Conservation (phyloP, 495 filamentous ascomycete species). For the Elaphomyces granulatus region DNA sequence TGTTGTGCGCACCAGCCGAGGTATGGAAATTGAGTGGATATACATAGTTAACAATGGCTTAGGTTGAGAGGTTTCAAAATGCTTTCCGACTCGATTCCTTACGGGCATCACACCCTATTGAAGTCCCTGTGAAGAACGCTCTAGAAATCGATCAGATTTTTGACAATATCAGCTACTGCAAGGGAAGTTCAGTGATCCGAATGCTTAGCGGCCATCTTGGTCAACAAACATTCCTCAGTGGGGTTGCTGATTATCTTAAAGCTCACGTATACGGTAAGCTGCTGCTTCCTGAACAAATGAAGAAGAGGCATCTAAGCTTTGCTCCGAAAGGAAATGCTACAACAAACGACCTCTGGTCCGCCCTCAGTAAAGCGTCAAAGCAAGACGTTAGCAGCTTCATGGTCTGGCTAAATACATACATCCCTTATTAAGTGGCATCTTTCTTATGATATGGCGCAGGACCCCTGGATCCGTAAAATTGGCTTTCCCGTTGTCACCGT, state of each 20-base stretch:
- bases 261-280: slow-evolving; percentile 55
- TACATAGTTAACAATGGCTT: no score
- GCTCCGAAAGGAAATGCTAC: slow-evolving; percentile 59
- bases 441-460: slow-evolving; percentile 26
- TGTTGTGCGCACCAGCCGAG: slow-evolving; percentile 52
- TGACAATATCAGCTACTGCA: slow-evolving; percentile 87
- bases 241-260: slow-evolving; percentile 79
- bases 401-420: no score
- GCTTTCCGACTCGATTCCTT: slow-evolving; percentile 80
- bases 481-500: slow-evolving; percentile 85
- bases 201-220: slow-evolving; percentile 86
- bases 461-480: slow-evolving; percentile 85
- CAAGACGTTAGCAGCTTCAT: slow-evolving; percentile 76
- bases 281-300: no score
- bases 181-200: slow-evolving; percentile 87
- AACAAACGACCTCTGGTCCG: slow-evolving; percentile 81
- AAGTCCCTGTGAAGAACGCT: slow-evolving; percentile 78
- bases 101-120: slow-evolving; percentile 84
- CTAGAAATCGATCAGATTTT: slow-evolving; percentile 95
- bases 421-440: no score
- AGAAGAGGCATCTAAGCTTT: no score
- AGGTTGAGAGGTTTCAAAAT: slow-evolving; percentile 80
- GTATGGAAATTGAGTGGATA: no score
- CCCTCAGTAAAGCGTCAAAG: slow-evolving; percentile 80
- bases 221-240: slow-evolving; percentile 70